These are phyloP conservation scores for Boletus sensibilis DNA, from an alignment of 768 basidiomycete species.

Conservation along the genomic window DNA sequence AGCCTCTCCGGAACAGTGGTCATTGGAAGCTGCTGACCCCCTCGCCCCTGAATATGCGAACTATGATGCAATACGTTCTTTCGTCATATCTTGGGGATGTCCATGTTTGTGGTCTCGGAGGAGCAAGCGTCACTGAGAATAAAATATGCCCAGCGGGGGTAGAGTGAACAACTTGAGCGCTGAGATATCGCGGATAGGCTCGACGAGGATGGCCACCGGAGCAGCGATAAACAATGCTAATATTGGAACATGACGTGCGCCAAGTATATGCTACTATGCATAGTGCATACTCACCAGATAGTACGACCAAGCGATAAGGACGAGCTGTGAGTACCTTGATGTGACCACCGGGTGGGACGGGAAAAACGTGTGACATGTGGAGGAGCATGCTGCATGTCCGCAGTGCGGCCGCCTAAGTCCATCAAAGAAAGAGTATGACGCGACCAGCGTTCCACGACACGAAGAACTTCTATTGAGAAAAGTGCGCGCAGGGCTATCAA, in stretches of 20 bases:
- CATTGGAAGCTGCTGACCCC: not conserved
- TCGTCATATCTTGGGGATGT: not conserved
- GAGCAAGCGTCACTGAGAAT: not conserved
- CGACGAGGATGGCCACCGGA: constrained; percentile 2
- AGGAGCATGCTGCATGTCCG: constrained; percentile 18
- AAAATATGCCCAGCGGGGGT: constrained; percentile 3
- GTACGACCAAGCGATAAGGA: not conserved
- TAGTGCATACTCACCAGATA: not conserved
- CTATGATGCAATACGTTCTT: not conserved
- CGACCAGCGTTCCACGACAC: constrained; percentile 21
- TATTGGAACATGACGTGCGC: constrained; percentile 10
- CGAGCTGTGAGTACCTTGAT: not conserved
- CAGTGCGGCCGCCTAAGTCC: constrained; percentile 24
- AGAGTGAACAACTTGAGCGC: constrained; percentile 1
- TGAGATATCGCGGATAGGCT: constrained; percentile 13
- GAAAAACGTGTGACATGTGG: not conserved
- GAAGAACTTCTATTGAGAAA: constrained; percentile 22
- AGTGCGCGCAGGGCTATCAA: constrained; percentile 20
- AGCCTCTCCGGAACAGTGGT: not conserved
- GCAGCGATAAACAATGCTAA: not conserved
- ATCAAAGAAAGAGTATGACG: constrained; percentile 14
- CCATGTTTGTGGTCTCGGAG: no score
- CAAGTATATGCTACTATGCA: not conserved
- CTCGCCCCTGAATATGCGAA: constrained; percentile 1
- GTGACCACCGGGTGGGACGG: not conserved